Evolutionary conservation across 23 red algal species (phyloP).

Genomic region (Gracilaria gracilis): DNA sequence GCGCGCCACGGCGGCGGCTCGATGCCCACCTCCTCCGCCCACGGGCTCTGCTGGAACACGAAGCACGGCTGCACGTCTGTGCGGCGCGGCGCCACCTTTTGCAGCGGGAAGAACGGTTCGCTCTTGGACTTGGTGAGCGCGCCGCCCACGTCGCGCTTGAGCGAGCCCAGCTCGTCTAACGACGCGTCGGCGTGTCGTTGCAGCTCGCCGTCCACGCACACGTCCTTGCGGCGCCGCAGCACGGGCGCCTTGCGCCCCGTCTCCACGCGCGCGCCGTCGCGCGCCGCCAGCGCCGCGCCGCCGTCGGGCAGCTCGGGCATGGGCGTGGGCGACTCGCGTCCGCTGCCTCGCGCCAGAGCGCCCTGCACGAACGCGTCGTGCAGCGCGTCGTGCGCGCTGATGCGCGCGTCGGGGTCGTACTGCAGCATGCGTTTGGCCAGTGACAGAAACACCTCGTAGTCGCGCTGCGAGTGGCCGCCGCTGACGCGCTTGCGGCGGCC

Average conservation of each 20-base stretch:
- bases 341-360: not conserved
- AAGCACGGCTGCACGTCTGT: constrained; percentile 6
- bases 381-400: constrained; percentile 64
- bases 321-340: constrained; percentile 35
- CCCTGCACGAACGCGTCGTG: constrained; percentile 57
- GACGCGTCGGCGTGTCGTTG: not conserved
- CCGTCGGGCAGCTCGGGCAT: constrained; percentile 11
- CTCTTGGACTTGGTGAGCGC: constrained; percentile 31
- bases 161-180: not conserved
- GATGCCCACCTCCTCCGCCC: constrained; percentile 76
- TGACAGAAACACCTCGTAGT: constrained; percentile 66
- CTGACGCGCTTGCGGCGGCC: constrained; percentile 52
- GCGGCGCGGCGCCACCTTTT: not conserved
- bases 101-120: constrained; percentile 25
- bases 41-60: constrained; percentile 56
- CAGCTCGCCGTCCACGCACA: not conserved
- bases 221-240: constrained; percentile 1
- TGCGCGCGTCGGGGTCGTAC: constrained; percentile 62
- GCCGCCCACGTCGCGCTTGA: constrained; percentile 10
- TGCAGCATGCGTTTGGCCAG: constrained; percentile 70
- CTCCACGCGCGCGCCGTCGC: constrained; percentile 9
- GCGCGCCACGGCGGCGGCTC: constrained; percentile 80
- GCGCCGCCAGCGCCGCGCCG: not conserved
- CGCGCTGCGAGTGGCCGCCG: constrained; percentile 65
- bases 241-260: constrained; percentile 63